Percentiles rank a stretch among this genome's conserved stretches.
These are phyloP conservation scores for Erythrophleum fordii DNA, from an alignment of 306 rosid genomes.

Conservation along the genomic window DNA sequence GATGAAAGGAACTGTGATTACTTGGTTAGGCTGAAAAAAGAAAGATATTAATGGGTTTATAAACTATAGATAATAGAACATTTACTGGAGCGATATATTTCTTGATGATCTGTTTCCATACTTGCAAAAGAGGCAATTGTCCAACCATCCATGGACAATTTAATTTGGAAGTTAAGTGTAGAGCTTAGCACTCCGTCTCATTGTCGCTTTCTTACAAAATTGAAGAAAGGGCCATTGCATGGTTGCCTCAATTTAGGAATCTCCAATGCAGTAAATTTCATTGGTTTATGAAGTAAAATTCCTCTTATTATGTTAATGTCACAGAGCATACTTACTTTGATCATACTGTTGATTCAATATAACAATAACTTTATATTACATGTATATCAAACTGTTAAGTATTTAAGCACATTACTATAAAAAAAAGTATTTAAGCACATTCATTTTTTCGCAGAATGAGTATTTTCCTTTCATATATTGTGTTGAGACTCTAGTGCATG, in stretches of 20 bases:
- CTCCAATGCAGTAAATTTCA: background rate
- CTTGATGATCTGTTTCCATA: background rate
- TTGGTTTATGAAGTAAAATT: background rate
- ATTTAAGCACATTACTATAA: slow-evolving; percentile 21
- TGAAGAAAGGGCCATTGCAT: background rate
- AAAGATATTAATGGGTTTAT: slow-evolving; percentile 9
- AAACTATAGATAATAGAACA: background rate
- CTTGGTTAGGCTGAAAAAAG: background rate
- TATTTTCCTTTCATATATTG: slow-evolving; percentile 85
- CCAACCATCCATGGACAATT: background rate
- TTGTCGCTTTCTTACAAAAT: background rate
- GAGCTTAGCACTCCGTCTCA: background rate
- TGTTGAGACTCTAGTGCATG: slow-evolving; percentile 56
- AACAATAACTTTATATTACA: slow-evolving; percentile 6
- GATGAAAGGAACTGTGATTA: background rate
- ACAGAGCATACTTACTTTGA: slow-evolving; percentile 13
- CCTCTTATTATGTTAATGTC: background rate
- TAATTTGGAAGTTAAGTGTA: background rate
- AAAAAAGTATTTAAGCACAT: slow-evolving; percentile 12
- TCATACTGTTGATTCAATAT: slow-evolving; percentile 1
- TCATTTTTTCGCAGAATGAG: slow-evolving; percentile 58
- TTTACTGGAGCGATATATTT: background rate
- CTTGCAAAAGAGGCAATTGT: background rate
- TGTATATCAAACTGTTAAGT: background rate
- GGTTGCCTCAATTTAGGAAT: background rate